A percentile compares a stretch with the other conserved stretches of the same genome.
Conservation (phyloP, 495 filamentous ascomycete genomes). For the Lichenothelia convexa region DNA sequence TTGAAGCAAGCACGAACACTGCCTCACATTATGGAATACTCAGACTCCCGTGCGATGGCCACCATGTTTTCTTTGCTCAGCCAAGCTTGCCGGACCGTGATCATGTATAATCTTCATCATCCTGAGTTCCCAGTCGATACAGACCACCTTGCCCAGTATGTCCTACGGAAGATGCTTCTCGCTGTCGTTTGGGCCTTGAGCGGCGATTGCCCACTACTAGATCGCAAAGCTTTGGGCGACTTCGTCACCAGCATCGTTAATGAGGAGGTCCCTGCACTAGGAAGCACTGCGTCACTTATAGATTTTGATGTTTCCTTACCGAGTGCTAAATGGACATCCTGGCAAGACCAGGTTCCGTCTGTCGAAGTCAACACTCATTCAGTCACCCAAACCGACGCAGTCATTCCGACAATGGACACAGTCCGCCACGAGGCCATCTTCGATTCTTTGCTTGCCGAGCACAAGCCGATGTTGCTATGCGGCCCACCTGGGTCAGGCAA, state of each 20-base stretch:
- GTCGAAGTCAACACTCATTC: conserved; percentile 97
- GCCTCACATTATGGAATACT: conserved; percentile 97
- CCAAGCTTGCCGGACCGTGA: conserved; percentile 72
- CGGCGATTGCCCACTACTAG: conserved; percentile 77
- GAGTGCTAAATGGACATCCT: conserved; percentile 69
- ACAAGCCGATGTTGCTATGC: conserved; percentile 90
- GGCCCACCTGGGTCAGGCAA: conserved; percentile 97
- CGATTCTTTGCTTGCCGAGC: conserved; percentile 97
- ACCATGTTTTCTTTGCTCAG: conserved; percentile 91
- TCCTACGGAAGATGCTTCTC: conserved; percentile 82
- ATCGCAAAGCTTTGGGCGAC: conserved; percentile 78
- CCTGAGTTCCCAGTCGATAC: conserved; percentile 80
- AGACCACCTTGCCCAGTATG: conserved; percentile 71
- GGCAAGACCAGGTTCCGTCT: conserved; percentile 84
- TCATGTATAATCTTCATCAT: conserved; percentile 92
- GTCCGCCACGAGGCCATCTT: conserved; percentile 93
- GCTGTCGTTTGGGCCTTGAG: conserved; percentile 87
- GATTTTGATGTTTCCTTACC: conserved; percentile 86
- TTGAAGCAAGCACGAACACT: conserved; percentile 55
- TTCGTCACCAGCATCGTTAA: conserved; percentile 60
- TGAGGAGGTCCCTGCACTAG: conserved; percentile 59
- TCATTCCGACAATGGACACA: conserved; percentile 93
- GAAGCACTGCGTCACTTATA: conserved; percentile 66
- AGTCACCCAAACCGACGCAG: conserved; percentile 88
- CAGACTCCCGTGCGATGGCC: conserved; percentile 69